Base-by-base conservation (phyloP, 2,329 filamentous ascomycete genomes). In the Thielaviopsis euricoi region DNA sequence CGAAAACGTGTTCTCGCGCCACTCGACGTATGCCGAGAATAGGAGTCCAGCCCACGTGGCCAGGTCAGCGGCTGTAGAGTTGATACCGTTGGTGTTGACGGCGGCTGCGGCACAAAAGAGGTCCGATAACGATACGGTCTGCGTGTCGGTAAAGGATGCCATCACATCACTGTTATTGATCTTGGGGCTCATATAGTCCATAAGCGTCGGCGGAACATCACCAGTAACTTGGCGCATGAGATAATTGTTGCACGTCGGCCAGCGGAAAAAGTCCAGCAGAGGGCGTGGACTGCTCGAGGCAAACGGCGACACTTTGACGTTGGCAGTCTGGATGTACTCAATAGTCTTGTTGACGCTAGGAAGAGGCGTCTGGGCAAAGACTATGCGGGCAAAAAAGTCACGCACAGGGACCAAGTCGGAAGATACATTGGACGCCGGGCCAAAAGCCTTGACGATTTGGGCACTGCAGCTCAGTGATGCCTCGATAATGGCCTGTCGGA, bases 181-280 rank as follows among this genome's bases (percentile, higher is more conserved):
- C 5, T 37, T 7, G 19, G 21, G 22, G n/a, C 52, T 52, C 53
- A 59, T 59, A 25, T 37, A 58, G 17, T 52, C 23, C 21, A 52
- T 48, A 2, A 60, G 52, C 4, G 17, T 25, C 2, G 46, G 55
- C 1, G 52, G 52, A n/a, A 58, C 58, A 15, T 50, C 52, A 6
- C 55, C 48, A 17, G 37, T 51, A 15, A 58, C 48, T 29, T 55
- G 56, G 19, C 48, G 55, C 21, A 17, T 48, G 7, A 60, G 52
- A 33, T 53, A 58, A 29, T 37, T 55, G 43, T 60, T 53, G 48
- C 58, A 60, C 12, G 58, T 55, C n/a, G 55, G 40, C 55, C 51
- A 58, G 52, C 58, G 55, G 4, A 60, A 33, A 15, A 57, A 60
- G 46, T 57, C 49, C 22, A 57, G 21, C 3, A 54, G 52, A 15